Conservation (phyloP, 2,329 filamentous ascomycete species). For the Diaporthe sp. region DNA sequence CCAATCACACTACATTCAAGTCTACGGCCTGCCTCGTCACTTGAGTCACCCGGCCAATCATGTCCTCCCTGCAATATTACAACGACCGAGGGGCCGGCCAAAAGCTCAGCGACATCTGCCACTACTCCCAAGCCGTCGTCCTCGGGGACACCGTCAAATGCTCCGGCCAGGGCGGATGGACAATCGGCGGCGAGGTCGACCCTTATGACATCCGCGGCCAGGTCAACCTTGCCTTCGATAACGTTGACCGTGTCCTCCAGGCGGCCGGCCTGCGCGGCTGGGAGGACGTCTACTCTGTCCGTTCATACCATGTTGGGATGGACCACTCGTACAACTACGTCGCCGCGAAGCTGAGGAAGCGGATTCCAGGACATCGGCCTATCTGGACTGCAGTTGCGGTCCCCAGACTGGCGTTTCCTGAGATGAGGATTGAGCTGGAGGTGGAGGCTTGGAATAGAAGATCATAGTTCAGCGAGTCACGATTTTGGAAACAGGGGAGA, state of each 20-base stretch:
- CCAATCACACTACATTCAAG: neutral
- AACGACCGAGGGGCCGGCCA: neutral
- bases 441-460: constrained; percentile 9
- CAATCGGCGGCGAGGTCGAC: constrained; percentile 3
- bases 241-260: neutral
- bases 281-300: constrained; percentile 12
- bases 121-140: neutral
- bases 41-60: neutral
- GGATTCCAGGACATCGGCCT: neutral
- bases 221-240: constrained; percentile 11
- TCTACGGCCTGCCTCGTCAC: neutral
- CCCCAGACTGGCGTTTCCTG: neutral
- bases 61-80: neutral
- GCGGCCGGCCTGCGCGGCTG: neutral
- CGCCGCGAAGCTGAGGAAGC: constrained; percentile 3
- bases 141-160: neutral
- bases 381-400: constrained; percentile 6
- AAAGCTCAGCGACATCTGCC: constrained; percentile 11
- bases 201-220: constrained; percentile 10
- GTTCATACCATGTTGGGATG: neutral
- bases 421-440: constrained; percentile 20
- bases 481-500: no score
- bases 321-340: neutral
- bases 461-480: neutral
- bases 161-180: constrained; percentile 2